Evolutionary conservation across 2,329 filamentous ascomycete species (phyloP).

Genomic region (Fusarium decemcellulare): DNA sequence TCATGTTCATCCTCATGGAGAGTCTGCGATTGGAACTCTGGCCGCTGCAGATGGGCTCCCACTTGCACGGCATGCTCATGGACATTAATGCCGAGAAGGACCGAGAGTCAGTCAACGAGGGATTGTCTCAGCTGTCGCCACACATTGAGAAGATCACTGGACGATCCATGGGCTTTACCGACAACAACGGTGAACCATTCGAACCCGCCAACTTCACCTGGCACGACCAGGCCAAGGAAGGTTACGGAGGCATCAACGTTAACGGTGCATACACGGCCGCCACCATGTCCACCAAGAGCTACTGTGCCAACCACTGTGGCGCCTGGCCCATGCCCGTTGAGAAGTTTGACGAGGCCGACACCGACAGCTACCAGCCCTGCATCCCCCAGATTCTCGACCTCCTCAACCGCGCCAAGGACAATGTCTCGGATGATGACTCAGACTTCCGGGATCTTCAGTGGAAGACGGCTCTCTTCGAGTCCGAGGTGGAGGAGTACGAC

Average conservation of each 20-base stretch:
- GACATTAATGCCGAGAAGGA: slow-evolving; percentile 38
- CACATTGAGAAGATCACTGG: slow-evolving; percentile 43
- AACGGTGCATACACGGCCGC: slow-evolving; percentile 57
- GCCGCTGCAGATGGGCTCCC: slow-evolving; percentile 57
- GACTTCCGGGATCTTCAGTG: slow-evolving; percentile 50
- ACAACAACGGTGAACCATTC: slow-evolving; percentile 45
- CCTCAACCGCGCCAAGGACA: slow-evolving; percentile 49
- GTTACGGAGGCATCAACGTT: slow-evolving; percentile 57
- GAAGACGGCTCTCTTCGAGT: slow-evolving; percentile 52
- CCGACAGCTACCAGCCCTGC: slow-evolving; percentile 61
- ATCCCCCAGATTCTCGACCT: slow-evolving; percentile 56
- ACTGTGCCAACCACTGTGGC: slow-evolving; percentile 60
- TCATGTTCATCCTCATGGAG: slow-evolving; percentile 60
- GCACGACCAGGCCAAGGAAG: slow-evolving; percentile 36
- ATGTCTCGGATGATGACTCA: slow-evolving; percentile 22
- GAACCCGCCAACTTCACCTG: slow-evolving; percentile 47
- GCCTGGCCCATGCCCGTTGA: slow-evolving; percentile 58
- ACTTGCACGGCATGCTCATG: slow-evolving; percentile 53
- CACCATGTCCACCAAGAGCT: slow-evolving; percentile 61
- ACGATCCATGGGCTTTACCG: slow-evolving; percentile 33
- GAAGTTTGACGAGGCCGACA: slow-evolving; percentile 58
- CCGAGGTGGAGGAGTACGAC: slow-evolving; percentile 53
- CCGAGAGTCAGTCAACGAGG: slow-evolving; percentile 49
- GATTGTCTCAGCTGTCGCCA: slow-evolving; percentile 42
- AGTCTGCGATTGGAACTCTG: slow-evolving; percentile 62